Percentiles rank a stretch among this genome's conserved stretches.
Evolutionary conservation across 106 monocot genomes (phyloP).

Genomic region (Phalaenopsis equestris): DNA sequence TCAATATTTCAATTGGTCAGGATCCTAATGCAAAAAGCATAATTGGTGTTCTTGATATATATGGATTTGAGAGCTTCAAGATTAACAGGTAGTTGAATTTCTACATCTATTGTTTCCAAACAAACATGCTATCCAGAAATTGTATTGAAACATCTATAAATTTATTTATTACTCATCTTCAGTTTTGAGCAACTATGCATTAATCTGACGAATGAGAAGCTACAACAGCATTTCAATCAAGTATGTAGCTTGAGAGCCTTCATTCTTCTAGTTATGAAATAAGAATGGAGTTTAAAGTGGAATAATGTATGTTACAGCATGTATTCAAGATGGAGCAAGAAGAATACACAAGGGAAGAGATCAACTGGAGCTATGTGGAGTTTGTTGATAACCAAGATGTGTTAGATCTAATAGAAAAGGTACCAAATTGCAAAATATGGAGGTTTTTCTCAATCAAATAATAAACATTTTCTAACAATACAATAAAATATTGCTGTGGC

Average conservation of each 20-base stretch:
- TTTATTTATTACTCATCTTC: slow-evolving; percentile 14
- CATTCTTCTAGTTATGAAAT: neutral
- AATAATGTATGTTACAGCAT: slow-evolving; percentile 38
- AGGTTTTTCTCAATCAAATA: neutral
- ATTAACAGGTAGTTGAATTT: slow-evolving; percentile 61
- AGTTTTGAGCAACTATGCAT: slow-evolving; percentile 95
- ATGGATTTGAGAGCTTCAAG: slow-evolving; percentile 97
- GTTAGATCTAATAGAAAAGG: slow-evolving; percentile 96
- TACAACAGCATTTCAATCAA: slow-evolving; percentile 98
- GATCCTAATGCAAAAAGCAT: slow-evolving; percentile 65
- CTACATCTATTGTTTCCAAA: neutral
- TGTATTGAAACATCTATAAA: neutral
- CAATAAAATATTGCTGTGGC: neutral
- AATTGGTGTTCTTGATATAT: slow-evolving; percentile 98
- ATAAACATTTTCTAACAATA: neutral
- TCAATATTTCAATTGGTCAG: slow-evolving; percentile 92
- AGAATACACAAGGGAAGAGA: slow-evolving; percentile 92
- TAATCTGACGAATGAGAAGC: slow-evolving; percentile 89
- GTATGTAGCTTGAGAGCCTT: slow-evolving; percentile 21
- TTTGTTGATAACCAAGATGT: slow-evolving; percentile 98
- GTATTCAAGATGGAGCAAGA: slow-evolving; percentile 99
- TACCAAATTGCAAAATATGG: slow-evolving; percentile 4
- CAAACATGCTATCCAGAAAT: neutral
- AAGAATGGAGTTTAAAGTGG: neutral
- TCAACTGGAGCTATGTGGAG: slow-evolving; percentile 95